phyloP scores from a whole-genome alignment of 345 rosid genomes.

The Lepidium sativum region DNA sequence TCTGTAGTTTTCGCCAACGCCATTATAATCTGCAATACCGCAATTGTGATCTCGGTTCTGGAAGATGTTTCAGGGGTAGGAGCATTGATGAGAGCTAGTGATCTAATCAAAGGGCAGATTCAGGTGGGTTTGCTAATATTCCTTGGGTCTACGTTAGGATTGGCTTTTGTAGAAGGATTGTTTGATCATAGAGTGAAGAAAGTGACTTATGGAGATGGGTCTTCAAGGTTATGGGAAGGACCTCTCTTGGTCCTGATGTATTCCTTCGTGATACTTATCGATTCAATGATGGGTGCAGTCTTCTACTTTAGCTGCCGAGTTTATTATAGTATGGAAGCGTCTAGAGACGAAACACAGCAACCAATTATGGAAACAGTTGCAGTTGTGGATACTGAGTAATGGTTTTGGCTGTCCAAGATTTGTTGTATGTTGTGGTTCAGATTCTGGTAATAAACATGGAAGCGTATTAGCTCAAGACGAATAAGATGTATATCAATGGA shows the following conservation, averaged over 20 bases:
- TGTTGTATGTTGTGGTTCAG: not conserved
- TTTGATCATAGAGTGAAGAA: slow-evolving; percentile 88
- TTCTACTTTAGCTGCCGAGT: slow-evolving; percentile 85
- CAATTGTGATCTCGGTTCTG: slow-evolving; percentile 56
- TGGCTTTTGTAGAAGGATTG: slow-evolving; percentile 74
- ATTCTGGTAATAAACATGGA: not conserved
- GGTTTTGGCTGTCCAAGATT: slow-evolving; percentile 12
- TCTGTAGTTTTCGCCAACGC: slow-evolving; percentile 75
- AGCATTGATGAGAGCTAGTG: slow-evolving; percentile 59
- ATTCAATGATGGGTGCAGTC: slow-evolving; percentile 78
- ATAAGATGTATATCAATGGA: slow-evolving; percentile 7
- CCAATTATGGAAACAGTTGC: slow-evolving; percentile 42
- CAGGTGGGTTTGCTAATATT: slow-evolving; percentile 79
- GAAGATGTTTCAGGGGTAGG: slow-evolving; percentile 78
- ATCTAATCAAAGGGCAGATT: slow-evolving; percentile 66
- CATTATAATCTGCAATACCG: slow-evolving; percentile 58
- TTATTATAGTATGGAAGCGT: slow-evolving; percentile 39
- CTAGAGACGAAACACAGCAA: slow-evolving; percentile 34
- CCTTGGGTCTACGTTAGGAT: slow-evolving; percentile 79
- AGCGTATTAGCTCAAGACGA: not conserved
- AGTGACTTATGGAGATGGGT: slow-evolving; percentile 87
- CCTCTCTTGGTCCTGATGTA: slow-evolving; percentile 81
- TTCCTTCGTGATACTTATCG: slow-evolving; percentile 76
- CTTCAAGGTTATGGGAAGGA: slow-evolving; percentile 94
- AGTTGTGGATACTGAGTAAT: slow-evolving; percentile 8